A percentile compares a stretch with the other conserved stretches of the same genome.
Evolutionary conservation across 2,329 filamentous ascomycete genomes (phyloP).

Genomic region (Cyphellophora europaea): DNA sequence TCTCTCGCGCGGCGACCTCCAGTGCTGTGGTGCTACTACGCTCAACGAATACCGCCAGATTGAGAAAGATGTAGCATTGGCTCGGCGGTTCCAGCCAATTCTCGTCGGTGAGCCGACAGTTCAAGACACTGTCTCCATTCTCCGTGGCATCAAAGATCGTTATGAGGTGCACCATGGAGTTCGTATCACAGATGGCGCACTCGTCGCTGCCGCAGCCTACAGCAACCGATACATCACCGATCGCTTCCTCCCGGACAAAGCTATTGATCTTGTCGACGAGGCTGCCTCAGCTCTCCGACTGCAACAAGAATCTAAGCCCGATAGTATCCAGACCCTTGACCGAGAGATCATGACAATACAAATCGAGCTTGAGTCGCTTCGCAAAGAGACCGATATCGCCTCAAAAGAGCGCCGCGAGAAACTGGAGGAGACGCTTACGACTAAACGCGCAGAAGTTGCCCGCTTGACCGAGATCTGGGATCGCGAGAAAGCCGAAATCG

Average conservation of each 20-base stretch:
- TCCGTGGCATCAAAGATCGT: conserved; percentile 92
- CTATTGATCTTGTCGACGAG: conserved; percentile 93
- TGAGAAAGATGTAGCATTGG: conserved; percentile 90
- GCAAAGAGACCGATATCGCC: conserved; percentile 86
- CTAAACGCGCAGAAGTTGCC: conserved; percentile 67
- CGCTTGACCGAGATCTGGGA: conserved; percentile 78
- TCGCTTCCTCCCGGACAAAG: conserved; percentile 90
- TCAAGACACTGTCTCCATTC: conserved; percentile 85
- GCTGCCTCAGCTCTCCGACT: conserved; percentile 81
- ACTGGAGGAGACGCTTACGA: conserved; percentile 66
- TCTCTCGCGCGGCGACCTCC: conserved; percentile 81
- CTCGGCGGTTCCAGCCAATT: conserved; percentile 88
- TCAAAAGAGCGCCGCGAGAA: conserved; percentile 83
- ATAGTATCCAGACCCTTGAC: conserved; percentile 84
- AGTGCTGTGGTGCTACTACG: conserved; percentile 92
- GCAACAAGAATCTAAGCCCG: conserved; percentile 94
- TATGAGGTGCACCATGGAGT: conserved; percentile 98
- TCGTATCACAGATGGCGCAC: conserved; percentile 79
- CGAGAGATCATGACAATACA: conserved; percentile 96
- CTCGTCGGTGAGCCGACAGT: conserved; percentile 86
- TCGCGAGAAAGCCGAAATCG: conserved; percentile 75
- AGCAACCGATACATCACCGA: conserved; percentile 96
- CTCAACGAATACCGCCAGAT: conserved; percentile 86
- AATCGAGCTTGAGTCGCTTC: conserved; percentile 87
- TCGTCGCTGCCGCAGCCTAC: conserved; percentile 85